Percentiles rank a stretch among this genome's conserved stretches.
phyloP scores from a whole-genome alignment of 1,284 basidiomycete species.

The Pseudozyma sp. region DNA sequence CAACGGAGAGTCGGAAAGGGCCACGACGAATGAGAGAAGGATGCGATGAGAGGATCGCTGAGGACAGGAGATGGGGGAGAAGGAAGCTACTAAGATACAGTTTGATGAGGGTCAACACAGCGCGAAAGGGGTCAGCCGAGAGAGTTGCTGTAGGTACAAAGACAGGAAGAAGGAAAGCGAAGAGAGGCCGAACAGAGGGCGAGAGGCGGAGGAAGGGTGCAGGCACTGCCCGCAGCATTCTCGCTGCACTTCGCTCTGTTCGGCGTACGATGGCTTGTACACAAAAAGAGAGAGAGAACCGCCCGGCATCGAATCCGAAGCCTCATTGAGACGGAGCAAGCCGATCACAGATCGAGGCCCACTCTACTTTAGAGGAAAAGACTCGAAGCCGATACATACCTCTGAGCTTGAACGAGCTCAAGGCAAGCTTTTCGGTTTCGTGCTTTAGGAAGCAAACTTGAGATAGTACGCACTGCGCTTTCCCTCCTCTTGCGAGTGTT shows the following conservation, averaged over 20 bases:
- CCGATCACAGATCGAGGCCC: slow-evolving; percentile 7
- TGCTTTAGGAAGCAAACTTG: slow-evolving; percentile 28
- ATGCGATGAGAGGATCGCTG: background rate
- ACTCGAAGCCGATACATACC: slow-evolving; percentile 2
- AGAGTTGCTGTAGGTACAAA: background rate
- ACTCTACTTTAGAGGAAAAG: background rate
- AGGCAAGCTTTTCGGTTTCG: background rate
- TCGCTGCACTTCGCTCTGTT: background rate
- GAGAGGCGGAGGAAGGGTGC: background rate
- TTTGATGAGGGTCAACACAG: slow-evolving; percentile 12
- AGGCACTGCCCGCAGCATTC: background rate
- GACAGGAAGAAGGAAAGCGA: background rate
- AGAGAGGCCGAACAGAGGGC: background rate
- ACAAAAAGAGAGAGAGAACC: background rate
- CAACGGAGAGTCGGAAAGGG: background rate
- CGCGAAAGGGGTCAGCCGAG: slow-evolving; percentile 5
- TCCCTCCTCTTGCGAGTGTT: slow-evolving; percentile 23
- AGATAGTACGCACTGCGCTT: slow-evolving; percentile 37
- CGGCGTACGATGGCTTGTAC: background rate
- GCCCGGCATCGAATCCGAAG: slow-evolving; percentile 4
- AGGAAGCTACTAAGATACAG: slow-evolving; percentile 37
- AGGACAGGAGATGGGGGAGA: background rate
- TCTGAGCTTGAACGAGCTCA: slow-evolving; percentile 1
- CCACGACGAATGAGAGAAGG: background rate
- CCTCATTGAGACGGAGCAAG: background rate